Evolutionary conservation across 495 filamentous ascomycete species (phyloP).

Genomic region (Penicillium robsamsonii): DNA sequence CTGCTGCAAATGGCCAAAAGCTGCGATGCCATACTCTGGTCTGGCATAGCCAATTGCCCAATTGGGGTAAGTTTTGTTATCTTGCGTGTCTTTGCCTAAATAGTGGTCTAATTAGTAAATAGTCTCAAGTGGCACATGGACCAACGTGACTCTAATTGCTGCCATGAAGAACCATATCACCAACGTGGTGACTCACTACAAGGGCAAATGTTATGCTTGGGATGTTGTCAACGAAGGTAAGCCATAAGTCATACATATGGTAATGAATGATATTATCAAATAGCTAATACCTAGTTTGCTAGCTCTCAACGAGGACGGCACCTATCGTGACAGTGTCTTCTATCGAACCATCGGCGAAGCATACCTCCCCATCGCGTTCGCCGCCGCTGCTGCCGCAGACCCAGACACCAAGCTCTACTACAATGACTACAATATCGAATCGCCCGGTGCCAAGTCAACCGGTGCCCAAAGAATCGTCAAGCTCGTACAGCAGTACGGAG

Average conservation of each 20-base stretch:
- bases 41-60: conserved; percentile 61
- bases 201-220: conserved; percentile 52
- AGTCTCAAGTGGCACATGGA: conserved; percentile 56
- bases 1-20: conserved; percentile 52
- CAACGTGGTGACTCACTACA: conserved; percentile 51
- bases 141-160: conserved; percentile 47
- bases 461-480: conserved; percentile 51
- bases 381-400: conserved; percentile 48
- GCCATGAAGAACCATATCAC: conserved; percentile 54
- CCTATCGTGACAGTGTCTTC: conserved; percentile 42
- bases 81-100: background rate
- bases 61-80: conserved; percentile 42
- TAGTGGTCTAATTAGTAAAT: conserved; percentile 11
- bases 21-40: conserved; percentile 61
- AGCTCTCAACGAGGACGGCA: conserved; percentile 49
- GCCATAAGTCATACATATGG: background rate
- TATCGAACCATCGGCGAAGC: conserved; percentile 43
- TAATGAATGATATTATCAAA: background rate
- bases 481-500: conserved; percentile 49
- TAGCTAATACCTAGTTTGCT: background rate
- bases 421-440: conserved; percentile 69
- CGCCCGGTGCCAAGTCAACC: conserved; percentile 45
- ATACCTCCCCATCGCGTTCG: conserved; percentile 48
- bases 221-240: conserved; percentile 45
- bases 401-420: conserved; percentile 58